Percentiles rank a stretch among this genome's conserved stretches.
Evolutionary conservation across 129 eudicot species (phyloP).

Genomic region (Flaveria trinervia): DNA sequence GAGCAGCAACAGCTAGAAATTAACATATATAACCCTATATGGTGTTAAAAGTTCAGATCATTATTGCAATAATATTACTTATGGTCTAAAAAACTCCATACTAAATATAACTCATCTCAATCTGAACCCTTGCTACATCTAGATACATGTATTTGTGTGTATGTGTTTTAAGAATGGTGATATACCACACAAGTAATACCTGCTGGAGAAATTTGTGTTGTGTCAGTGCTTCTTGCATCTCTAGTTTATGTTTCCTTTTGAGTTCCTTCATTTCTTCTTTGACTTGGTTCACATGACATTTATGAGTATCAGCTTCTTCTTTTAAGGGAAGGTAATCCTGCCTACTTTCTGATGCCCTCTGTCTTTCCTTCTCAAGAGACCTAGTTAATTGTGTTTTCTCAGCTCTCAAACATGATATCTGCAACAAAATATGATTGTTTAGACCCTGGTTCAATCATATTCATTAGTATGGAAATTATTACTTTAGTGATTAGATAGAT

Average conservation of each 20-base stretch:
- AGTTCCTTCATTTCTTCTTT: conserved; percentile 74
- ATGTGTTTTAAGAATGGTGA: not conserved
- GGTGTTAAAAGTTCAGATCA: not conserved
- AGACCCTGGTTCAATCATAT: no score
- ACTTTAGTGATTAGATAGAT: conserved; percentile 4
- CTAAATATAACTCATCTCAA: not conserved
- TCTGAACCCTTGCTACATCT: not conserved
- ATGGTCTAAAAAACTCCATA: not conserved
- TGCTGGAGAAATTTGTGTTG: conserved; percentile 81
- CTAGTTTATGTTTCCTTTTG: conserved; percentile 72
- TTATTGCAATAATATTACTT: not conserved
- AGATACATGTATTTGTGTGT: not conserved
- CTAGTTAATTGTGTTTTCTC: conserved; percentile 80
- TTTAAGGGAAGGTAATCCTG: conserved; percentile 80
- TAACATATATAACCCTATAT: not conserved
- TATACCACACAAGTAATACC: conserved; percentile 41
- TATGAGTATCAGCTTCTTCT: conserved; percentile 89
- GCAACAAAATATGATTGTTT: conserved; percentile 28
- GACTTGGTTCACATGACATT: conserved; percentile 66
- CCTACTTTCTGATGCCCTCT: conserved; percentile 73
- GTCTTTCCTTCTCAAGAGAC: conserved; percentile 95
- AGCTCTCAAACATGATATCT: conserved; percentile 90
- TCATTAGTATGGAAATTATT: no score
- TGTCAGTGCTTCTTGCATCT: conserved; percentile 69
- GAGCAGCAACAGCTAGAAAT: not conserved